These are phyloP conservation scores for Perilla frutescens DNA, from an alignment of 257 asterid genomes.

Conservation along the genomic window DNA sequence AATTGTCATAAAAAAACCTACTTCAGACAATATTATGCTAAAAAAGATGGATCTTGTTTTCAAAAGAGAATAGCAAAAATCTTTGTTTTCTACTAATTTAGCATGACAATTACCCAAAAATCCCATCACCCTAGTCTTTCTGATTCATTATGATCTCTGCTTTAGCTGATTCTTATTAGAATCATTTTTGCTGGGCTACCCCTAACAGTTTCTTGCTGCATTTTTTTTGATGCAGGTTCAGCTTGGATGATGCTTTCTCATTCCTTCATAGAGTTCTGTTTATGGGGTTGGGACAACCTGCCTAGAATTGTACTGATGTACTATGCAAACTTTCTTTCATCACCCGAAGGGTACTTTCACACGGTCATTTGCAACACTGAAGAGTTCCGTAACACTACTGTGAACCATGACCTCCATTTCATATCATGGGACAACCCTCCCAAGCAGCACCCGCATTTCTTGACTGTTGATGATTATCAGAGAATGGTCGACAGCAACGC, in stretches of 20 bases:
- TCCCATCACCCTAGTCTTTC: not conserved
- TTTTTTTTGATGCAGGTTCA: slow-evolving; percentile 55
- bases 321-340: slow-evolving; percentile 73
- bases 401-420: slow-evolving; percentile 79
- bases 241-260: slow-evolving; percentile 93
- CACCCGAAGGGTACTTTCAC: slow-evolving; percentile 85
- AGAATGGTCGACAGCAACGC: slow-evolving; percentile 71
- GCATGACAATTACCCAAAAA: not conserved
- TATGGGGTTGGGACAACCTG: slow-evolving; percentile 85
- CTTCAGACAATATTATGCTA: not conserved
- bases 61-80: too few species aligned
- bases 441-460: slow-evolving; percentile 83
- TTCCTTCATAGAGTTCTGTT: slow-evolving; percentile 66
- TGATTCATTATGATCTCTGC: not conserved
- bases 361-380: slow-evolving; percentile 77
- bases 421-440: slow-evolving; percentile 94
- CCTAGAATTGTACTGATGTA: slow-evolving; percentile 74
- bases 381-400: slow-evolving; percentile 69
- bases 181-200: not conserved
- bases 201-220: not conserved
- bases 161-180: not conserved
- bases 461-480: slow-evolving; percentile 49
- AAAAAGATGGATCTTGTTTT: too few species aligned
- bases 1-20: not conserved
- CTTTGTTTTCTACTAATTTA: not conserved